Evolutionary conservation across 192 early-diverging fungal genomes (phyloP).

Genomic region (Allomyces macrogynus): DNA sequence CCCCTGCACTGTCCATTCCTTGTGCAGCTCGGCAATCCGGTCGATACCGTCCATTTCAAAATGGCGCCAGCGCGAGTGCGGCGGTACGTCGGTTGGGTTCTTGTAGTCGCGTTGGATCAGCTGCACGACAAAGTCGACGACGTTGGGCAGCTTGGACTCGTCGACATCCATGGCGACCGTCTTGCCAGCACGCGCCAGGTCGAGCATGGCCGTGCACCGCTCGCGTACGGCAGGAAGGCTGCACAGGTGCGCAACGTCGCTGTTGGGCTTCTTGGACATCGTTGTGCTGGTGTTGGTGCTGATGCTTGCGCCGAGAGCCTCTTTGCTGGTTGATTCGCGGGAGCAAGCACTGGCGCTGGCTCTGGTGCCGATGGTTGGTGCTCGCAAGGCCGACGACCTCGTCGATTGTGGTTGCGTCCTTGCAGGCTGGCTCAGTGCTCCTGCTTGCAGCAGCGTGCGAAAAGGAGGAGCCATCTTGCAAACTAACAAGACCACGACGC

Average conservation of each 20-base stretch:
- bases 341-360: too few species aligned
- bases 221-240: conserved; percentile 59
- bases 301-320: too few species aligned
- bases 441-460: too few species aligned
- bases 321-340: too few species aligned
- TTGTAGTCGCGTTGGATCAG: conserved; percentile 56
- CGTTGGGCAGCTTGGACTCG: conserved; percentile 30
- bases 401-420: too few species aligned
- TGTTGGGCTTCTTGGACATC: too few species aligned
- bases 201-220: conserved; percentile 36
- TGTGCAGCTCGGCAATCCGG: conserved; percentile 23
- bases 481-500: too few species aligned
- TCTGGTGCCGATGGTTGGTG: too few species aligned
- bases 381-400: too few species aligned
- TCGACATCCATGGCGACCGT: conserved; percentile 56
- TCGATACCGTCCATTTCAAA: conserved; percentile 39
- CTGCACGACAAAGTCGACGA: conserved; percentile 42
- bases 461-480: too few species aligned
- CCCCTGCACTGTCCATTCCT: conserved; percentile 18
- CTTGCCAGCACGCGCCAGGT: conserved; percentile 25
- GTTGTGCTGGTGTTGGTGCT: too few species aligned
- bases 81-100: conserved; percentile 43
- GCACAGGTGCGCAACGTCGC: conserved; percentile 18
- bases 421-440: too few species aligned
- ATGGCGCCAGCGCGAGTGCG: conserved; percentile 74